Evolutionary conservation across 148 eudicot genomes (phyloP), one percentile per base, ranked within the genome.

Genomic region (Vaccinium vitisidaea): DNA sequence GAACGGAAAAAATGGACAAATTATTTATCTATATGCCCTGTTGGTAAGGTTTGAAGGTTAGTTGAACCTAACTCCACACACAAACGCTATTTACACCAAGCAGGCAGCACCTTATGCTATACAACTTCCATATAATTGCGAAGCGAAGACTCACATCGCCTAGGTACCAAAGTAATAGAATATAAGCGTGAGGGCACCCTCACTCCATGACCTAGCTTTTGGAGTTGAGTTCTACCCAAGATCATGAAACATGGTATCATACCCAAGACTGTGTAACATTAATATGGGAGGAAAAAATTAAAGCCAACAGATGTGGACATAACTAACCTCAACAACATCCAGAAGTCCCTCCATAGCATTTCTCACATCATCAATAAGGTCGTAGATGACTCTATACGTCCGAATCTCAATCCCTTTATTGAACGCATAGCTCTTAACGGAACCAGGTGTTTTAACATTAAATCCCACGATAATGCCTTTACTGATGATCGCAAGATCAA

Each of bases 341-440:
- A 97, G 87, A 70, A 97, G 92, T 71, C 99, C 99, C 90, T 97
- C 99, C 99, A 97, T 97, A 32, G 98, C 97, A 49, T 90, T 94
- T 77, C 99, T 88, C 82, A 97, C 90, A 70, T 97, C 99, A 92
- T 95, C 98, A 88, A 97, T 95, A 77, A 97, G 96, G 80, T 95
- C 96, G 84, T 97, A 97, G 73, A 97, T 95, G 82, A 97, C 94
- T 89, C 85, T 95, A 77, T 95, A 95, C 23, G 93, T 59, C 75
- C 98, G 91, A 77, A 97, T 90, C 83, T 97, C 99, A 83, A 95
- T 91, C 46, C 94, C 93, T 84, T 90, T 94, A 83, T 90, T 94
- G 77, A 92, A 91, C 8, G 99, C 98, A 89, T 93, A 91, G 87
- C 86, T 93, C 90, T 90, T 90, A 23, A 97, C 93, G 27, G 98